These are phyloP conservation scores for Epichloe gansuensis DNA, from an alignment of 2,329 filamentous ascomycete genomes.

Conservation along the genomic window DNA sequence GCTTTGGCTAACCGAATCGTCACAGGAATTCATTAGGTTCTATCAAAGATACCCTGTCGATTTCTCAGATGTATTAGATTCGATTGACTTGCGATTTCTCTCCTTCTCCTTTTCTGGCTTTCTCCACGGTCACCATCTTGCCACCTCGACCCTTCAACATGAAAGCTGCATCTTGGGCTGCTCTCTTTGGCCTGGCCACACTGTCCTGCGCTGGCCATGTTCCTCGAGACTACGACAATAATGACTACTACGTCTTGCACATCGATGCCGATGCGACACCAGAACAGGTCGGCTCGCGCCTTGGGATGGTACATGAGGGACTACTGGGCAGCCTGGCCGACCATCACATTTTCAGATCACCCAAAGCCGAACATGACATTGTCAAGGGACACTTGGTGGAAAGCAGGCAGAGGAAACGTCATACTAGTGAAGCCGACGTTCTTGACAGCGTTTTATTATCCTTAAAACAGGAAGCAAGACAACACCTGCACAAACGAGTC, in stretches of 20 bases:
- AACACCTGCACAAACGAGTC: constrained; percentile 40
- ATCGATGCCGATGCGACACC: constrained; percentile 56
- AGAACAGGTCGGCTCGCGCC: constrained; percentile 51
- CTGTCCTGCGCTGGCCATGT: constrained; percentile 36
- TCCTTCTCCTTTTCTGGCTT: background rate
- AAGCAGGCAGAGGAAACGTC: constrained; percentile 49
- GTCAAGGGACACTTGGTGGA: constrained; percentile 41
- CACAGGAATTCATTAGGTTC: background rate
- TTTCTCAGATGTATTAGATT: constrained; percentile 1
- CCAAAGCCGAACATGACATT: constrained; percentile 46
- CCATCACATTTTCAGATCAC: constrained; percentile 77
- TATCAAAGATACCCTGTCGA: background rate
- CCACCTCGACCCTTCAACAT: constrained; percentile 20
- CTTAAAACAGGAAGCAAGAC: constrained; percentile 53
- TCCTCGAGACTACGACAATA: constrained; percentile 58
- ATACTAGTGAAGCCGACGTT: constrained; percentile 36
- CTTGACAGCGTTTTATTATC: constrained; percentile 66
- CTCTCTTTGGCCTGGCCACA: constrained; percentile 38
- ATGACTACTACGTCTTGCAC: constrained; percentile 91
- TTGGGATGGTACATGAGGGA: constrained; percentile 73
- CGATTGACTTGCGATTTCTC: background rate
- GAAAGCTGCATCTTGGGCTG: constrained; percentile 39
- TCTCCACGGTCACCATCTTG: background rate
- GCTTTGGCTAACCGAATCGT: background rate
- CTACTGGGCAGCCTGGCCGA: constrained; percentile 62